Percentiles rank a stretch among this genome's conserved stretches.
These are phyloP conservation scores for Phytophthora uliginosa DNA, from an alignment of 352 stramenopile genomes.

Conservation along the genomic window DNA sequence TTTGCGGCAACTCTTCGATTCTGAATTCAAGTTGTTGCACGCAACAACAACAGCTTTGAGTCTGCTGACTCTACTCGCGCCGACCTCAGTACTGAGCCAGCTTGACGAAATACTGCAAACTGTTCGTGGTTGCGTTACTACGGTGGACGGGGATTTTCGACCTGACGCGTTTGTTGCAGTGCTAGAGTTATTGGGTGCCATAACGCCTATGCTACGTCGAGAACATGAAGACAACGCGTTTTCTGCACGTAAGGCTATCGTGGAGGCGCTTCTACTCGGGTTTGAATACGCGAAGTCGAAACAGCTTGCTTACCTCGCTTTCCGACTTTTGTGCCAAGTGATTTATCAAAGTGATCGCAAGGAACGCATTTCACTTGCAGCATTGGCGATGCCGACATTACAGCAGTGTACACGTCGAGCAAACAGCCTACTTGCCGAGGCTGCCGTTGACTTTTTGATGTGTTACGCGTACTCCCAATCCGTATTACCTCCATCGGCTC, in stretches of 20 bases:
- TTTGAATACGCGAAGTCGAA: constrained; percentile 69
- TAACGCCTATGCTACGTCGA: constrained; percentile 38
- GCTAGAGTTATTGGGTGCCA: constrained; percentile 74
- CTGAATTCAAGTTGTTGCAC: constrained; percentile 71
- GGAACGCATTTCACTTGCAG: constrained; percentile 60
- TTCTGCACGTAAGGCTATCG: constrained; percentile 39
- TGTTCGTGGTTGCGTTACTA: constrained; percentile 62
- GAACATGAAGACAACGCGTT: constrained; percentile 17
- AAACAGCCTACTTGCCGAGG: constrained; percentile 66
- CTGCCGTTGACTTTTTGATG: constrained; percentile 85
- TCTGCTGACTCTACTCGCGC: constrained; percentile 61
- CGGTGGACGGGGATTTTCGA: constrained; percentile 70
- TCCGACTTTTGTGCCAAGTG: constrained; percentile 73
- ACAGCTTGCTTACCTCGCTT: constrained; percentile 70
- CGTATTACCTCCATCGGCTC: constrained; percentile 45
- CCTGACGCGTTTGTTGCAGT: constrained; percentile 69
- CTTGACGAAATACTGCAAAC: constrained; percentile 49
- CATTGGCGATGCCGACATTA: constrained; percentile 61
- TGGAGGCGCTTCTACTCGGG: constrained; percentile 65
- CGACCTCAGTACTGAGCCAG: constrained; percentile 45
- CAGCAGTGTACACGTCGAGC: constrained; percentile 46
- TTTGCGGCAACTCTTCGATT: constrained; percentile 62
- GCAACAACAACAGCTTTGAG: constrained; percentile 68
- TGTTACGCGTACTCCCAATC: constrained; percentile 75
- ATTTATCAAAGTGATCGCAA: constrained; percentile 53